Evolutionary conservation across 2,329 filamentous ascomycete species (phyloP).

Genomic region (Pezizomycotina sp.): DNA sequence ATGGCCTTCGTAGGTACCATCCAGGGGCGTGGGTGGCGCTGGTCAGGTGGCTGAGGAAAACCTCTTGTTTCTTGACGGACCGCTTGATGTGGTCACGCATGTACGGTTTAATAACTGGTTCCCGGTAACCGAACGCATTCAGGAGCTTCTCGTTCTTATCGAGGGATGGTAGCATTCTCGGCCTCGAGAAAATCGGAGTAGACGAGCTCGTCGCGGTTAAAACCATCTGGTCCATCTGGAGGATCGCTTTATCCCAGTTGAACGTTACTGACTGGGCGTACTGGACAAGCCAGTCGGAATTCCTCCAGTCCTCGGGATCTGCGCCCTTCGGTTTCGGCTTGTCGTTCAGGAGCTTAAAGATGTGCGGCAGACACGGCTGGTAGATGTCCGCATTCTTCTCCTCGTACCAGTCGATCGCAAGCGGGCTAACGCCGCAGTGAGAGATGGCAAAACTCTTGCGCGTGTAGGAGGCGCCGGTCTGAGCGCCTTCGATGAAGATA

Average conservation of each 20-base stretch:
- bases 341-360: constrained; percentile 28
- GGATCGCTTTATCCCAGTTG: neutral
- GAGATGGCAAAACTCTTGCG: constrained; percentile 33
- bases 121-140: too few species aligned
- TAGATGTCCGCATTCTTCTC: constrained; percentile 33
- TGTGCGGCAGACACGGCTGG: constrained; percentile 33
- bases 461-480: constrained; percentile 33
- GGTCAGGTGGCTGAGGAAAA: constrained; percentile 28
- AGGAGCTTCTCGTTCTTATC: too few species aligned
- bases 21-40: constrained; percentile 28
- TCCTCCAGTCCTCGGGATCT: neutral
- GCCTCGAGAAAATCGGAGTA: constrained; percentile 27
- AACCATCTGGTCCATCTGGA: neutral
- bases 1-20: constrained; percentile 23
- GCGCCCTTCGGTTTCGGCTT: constrained; percentile 7
- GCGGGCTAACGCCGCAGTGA: constrained; percentile 32
- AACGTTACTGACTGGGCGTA: constrained; percentile 1
- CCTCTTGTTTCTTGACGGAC: too few species aligned
- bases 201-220: constrained; percentile 1
- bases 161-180: too few species aligned
- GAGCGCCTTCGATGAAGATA: constrained; percentile 30
- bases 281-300: neutral
- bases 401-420: constrained; percentile 32
- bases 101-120: too few species aligned
- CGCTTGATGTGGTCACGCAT: too few species aligned